Evolutionary conservation across 2,329 filamentous ascomycete genomes (phyloP).

Genomic region (Seiridium cupressi): DNA sequence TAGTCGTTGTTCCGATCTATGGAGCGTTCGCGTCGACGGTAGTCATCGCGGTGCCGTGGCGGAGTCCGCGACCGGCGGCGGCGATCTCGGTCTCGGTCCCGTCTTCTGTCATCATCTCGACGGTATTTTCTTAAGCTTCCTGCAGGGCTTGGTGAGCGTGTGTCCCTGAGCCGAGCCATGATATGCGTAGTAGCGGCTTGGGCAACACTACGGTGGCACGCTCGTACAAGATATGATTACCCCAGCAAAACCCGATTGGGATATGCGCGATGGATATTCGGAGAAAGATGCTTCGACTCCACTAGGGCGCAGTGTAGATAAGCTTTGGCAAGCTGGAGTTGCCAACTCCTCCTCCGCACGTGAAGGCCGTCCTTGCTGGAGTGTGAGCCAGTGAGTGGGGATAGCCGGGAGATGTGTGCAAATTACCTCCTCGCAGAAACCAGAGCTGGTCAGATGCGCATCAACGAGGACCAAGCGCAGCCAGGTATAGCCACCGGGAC

Average conservation of each 20-base stretch:
- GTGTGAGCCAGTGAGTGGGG: constrained; percentile 3
- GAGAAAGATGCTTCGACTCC: not conserved
- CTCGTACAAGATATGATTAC: constrained; percentile 20
- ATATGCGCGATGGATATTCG: constrained; percentile 12
- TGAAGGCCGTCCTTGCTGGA: not conserved
- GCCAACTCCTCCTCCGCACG: not conserved
- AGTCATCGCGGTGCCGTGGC: constrained; percentile 47
- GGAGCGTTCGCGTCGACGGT: constrained; percentile 69
- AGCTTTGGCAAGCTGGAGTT: not conserved
- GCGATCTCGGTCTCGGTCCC: constrained; percentile 46
- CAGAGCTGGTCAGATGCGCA: not conserved
- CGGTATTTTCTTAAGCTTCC: constrained; percentile 73
- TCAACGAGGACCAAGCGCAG: not conserved
- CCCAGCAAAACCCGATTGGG: constrained; percentile 26
- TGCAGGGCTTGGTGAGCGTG: constrained; percentile 91
- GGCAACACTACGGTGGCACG: constrained; percentile 29
- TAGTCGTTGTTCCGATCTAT: constrained; percentile 65
- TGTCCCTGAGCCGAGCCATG: constrained; percentile 66
- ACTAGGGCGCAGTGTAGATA: not conserved
- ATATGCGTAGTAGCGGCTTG: constrained; percentile 30
- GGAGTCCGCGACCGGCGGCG: constrained; percentile 60
- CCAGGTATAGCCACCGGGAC: too few relatives aligned
- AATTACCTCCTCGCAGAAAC: constrained; percentile 2
- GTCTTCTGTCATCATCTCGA: constrained; percentile 58
- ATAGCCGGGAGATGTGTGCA: not conserved